Evolutionary conservation across 2,329 filamentous ascomycete species (phyloP).

Genomic region (Metarhizium anisopliae): DNA sequence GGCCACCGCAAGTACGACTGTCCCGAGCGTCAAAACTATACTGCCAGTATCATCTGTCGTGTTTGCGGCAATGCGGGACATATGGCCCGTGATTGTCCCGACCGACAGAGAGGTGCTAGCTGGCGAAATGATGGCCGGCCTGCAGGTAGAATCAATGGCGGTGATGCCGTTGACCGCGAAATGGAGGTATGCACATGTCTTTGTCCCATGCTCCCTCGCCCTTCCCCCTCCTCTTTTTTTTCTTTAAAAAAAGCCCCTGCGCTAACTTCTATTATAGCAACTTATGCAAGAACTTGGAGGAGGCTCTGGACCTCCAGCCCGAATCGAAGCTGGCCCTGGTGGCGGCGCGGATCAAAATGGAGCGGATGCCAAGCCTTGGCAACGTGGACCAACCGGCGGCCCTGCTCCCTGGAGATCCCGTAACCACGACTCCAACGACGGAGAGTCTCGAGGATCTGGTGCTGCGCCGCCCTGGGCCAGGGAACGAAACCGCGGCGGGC

Average conservation of each 20-base stretch:
- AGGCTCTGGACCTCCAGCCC: slow-evolving; percentile 60
- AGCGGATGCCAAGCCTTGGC: slow-evolving; percentile 72
- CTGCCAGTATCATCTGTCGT: slow-evolving; percentile 98
- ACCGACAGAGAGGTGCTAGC: slow-evolving; percentile 80
- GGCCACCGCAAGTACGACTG: slow-evolving; percentile 99
- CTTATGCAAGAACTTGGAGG: slow-evolving; percentile 96
- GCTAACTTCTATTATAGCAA: slow-evolving; percentile 52
- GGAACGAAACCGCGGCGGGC: slow-evolving; percentile 45
- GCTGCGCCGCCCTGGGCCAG: slow-evolving; percentile 53
- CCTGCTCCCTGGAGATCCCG: slow-evolving; percentile 70
- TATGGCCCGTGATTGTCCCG: slow-evolving; percentile 96
- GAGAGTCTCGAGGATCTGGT: slow-evolving; percentile 33
- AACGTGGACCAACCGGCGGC: slow-evolving; percentile 74
- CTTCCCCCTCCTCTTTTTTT: not conserved
- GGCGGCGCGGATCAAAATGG: slow-evolving; percentile 38
- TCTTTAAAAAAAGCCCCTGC: slow-evolving; percentile 6
- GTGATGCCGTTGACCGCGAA: slow-evolving; percentile 84
- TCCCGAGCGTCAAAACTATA: slow-evolving; percentile 94
- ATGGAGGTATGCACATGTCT: slow-evolving; percentile 66
- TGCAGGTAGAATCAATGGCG: slow-evolving; percentile 61
- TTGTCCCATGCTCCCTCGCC: not conserved
- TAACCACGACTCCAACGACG: slow-evolving; percentile 40
- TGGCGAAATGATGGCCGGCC: slow-evolving; percentile 71
- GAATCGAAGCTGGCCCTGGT: slow-evolving; percentile 78
- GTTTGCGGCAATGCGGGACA: slow-evolving; percentile 97